Evolutionary conservation across 345 rosid genomes (phyloP), one percentile per base, ranked within the genome.

Genomic region (Citrus trifoliata): DNA sequence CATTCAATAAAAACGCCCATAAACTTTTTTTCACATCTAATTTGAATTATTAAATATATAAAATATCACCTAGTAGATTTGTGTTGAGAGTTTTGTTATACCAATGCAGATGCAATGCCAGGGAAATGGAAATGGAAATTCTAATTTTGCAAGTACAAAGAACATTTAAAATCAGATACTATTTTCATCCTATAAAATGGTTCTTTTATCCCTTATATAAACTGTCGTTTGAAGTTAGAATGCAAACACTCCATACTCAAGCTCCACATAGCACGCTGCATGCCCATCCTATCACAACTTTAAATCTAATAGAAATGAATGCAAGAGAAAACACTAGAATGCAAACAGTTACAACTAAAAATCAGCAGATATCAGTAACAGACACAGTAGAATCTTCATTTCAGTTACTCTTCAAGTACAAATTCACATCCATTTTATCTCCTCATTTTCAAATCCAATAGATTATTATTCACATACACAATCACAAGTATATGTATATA

Each of bases 81-180:
- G 33, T 18, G 19, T 6, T 18, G 40, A 33, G 21, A 35, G 27
- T 4, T 66, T 6, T 19, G 12, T 28, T 70, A n/a, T 51, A 3
- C 40, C 33, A 38, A 28, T 51, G 25, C 56, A 51, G 21, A 16
- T 53, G 51, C 51, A 51, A 70, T 2, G 60, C 38, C 18, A 28
- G 12, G 62, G 27, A 64, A 75, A 75, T 28, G 48, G 27, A 64
- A 75, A 75, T 42, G 10, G 13, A 67, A 64, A 75, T 42, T 64
- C 18, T 51, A 48, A 30, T 75, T 42, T 42, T 27, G 70, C 68
- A 28, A 14, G n/a, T 14, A 28, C 1, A 13, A 75, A 63, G 70
- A 40, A 14, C 69, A 61, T 40, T 74, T 60, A 28, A 61, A 28
- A 42, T 55, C 13, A 21, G 6, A 19, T 28, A 62, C 14, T 28